Conservation (phyloP, 2,329 filamentous ascomycete genomes). For the Hypoxylon sp. region DNA sequence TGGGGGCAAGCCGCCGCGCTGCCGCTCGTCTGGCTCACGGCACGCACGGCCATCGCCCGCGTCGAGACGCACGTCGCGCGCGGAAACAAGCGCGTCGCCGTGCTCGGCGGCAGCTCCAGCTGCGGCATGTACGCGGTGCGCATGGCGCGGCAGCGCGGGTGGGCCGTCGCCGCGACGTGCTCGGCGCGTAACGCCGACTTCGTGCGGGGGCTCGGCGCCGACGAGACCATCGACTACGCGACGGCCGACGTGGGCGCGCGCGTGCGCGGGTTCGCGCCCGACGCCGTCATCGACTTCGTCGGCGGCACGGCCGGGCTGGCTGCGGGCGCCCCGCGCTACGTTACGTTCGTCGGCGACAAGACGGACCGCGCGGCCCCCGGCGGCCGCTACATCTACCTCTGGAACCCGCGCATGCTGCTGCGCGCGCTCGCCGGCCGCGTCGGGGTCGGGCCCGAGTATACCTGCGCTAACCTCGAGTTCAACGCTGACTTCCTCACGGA, state of each 20-base stretch:
- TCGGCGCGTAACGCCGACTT: conserved; percentile 31
- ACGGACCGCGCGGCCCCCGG: conserved; percentile 9
- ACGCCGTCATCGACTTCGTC: conserved; percentile 29
- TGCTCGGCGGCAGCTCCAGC: conserved; percentile 34
- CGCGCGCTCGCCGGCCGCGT: neutral
- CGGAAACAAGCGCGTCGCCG: conserved; percentile 17
- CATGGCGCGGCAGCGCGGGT: conserved; percentile 32
- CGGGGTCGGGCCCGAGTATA: neutral
- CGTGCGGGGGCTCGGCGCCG: conserved; percentile 29
- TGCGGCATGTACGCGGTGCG: conserved; percentile 32
- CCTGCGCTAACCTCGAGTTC: conserved; percentile 3
- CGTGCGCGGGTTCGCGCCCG: conserved; percentile 15
- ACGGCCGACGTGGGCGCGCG: conserved; percentile 7
- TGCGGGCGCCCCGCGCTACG: conserved; percentile 26
- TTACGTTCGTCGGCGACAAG: conserved; percentile 37
- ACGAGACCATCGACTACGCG: conserved; percentile 33
- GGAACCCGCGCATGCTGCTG: conserved; percentile 15
- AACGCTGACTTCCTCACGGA: neutral
- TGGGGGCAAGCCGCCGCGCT: conserved; percentile 14
- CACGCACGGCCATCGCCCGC: neutral
- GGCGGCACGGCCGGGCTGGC: conserved; percentile 28
- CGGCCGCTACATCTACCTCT: conserved; percentile 6
- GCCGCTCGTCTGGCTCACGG: conserved; percentile 7
- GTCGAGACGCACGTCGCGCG: neutral
- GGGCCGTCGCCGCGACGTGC: conserved; percentile 32